Evolutionary conservation across 306 rosid genomes (phyloP), one percentile per base, ranked within the genome.

Genomic region (Citrullus colocynthis): DNA sequence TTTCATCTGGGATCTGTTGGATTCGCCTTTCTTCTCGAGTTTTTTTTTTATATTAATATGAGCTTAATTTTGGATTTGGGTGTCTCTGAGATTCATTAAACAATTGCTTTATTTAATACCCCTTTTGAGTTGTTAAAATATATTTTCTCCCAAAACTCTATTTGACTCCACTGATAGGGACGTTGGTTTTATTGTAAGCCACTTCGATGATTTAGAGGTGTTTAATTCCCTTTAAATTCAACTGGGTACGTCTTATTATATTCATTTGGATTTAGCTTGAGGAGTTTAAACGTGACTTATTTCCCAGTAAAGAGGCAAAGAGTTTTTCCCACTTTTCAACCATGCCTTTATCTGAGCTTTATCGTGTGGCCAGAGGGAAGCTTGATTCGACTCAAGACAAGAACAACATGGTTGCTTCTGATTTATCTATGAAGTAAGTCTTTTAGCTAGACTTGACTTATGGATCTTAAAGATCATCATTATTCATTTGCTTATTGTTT

Each of bases 331-430:
- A n/a, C 71, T 66, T 75, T 62, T 69, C 81, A 81, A 37, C 72
- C 81, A 92, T 95, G 99, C 97, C 99, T 86, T 79, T 95, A 20
- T 89, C 91, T 51, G 98, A 95, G 88, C 87, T 92, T 42, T 90
- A 87, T 83, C 90, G 91, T 72, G 67, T 89, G 80, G 85, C 91
- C 55, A 86, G 86, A 83, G 88, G 85, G 67, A 88, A 86, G 73
- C 83, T 87, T 80, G 92, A 86, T 75, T 78, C 90, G 15, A 59
- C 56, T 82, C 81, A 75, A 67, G 96, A 92, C 55, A 85, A 24
- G 49, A 81, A 78, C 84, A 65, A 14, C 75, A 20, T 85, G 66
- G 66, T 65, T 80, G 76, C 82, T 58, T 65, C 78, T 20, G 91
- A 86, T 83, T 86, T 62, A 78, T 80, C 88, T 77, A 82, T 88